A percentile compares a stretch with the other conserved stretches of the same genome.
These are phyloP conservation scores for Tilletiopsis washingtonensis DNA, from an alignment of 1,284 basidiomycete species.

Conservation along the genomic window DNA sequence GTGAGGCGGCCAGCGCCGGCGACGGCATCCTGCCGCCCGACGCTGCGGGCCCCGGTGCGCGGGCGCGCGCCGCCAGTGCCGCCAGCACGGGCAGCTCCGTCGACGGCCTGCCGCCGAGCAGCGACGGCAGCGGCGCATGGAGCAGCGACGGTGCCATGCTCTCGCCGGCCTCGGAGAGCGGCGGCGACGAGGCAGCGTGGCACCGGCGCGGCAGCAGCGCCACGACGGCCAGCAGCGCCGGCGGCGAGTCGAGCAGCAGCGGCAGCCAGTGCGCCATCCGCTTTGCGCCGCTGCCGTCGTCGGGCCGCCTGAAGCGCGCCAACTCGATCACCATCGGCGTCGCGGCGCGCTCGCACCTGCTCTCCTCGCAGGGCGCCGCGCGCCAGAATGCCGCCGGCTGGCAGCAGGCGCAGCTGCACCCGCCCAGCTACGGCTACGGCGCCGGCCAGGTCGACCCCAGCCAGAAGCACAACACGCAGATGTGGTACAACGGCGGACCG, in stretches of 20 bases:
- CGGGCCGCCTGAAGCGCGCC: slow-evolving; percentile 33
- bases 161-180: neutral
- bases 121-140: neutral
- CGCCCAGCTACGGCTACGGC: neutral
- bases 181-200: neutral
- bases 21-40: slow-evolving; percentile 24
- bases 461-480: neutral
- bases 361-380: slow-evolving; percentile 33
- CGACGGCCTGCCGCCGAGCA: neutral
- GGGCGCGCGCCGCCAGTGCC: no score
- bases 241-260: neutral
- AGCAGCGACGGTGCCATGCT: no score
- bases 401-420: neutral
- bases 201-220: neutral
- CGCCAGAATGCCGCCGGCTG: slow-evolving; percentile 4
- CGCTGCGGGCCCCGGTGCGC: no score
- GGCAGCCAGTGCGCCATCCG: slow-evolving; percentile 21
- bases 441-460: no score
- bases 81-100: neutral
- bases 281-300: slow-evolving; percentile 32
- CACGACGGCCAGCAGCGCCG: neutral
- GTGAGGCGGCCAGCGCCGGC: slow-evolving; percentile 20
- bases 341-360: slow-evolving; percentile 34
- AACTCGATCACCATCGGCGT: slow-evolving; percentile 44
- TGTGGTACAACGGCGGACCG: slow-evolving; percentile 4